Base-by-base conservation (phyloP, 352 stramenopile species). In the Pythium pyrilobum region DNA sequence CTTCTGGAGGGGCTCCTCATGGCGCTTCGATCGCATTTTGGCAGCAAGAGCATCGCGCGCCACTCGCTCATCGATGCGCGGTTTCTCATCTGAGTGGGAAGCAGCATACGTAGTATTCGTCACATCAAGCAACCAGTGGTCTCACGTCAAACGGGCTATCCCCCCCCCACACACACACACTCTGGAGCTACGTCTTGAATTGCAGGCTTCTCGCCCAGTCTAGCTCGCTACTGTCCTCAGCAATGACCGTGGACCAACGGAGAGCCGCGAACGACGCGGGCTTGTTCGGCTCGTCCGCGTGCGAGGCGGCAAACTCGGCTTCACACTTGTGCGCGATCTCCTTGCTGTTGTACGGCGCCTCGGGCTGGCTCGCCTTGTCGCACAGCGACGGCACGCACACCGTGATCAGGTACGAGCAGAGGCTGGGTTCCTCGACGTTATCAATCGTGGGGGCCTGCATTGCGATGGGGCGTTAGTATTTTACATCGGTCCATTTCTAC, bases 201-300 rank as follows among this genome's bases (percentile, higher is more conserved):
- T 89, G 64, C 70, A 92, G 74, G 44, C 65, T 72, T 29, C 76
- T 65, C 41, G 77, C 72, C 81, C 81, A 95, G n/a, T 85, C 78
- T 40, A 95, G 59, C 48, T 95, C 84, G 46, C 80, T 89, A 59
- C 80, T 92, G 55, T 92, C 84, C 47, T 92, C 84, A 2, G 80
- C 86, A 25, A 95, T 77, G 31, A 91, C 76, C 0, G 78, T 85
- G 21, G 80, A 74, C 84, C 84, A 95, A 21, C 77, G 74, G 42
- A 92, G 70, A 12, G 80, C 70, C 11, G 78, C 67, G 51, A 95
- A 95, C 10, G 72, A 69, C 16, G 76, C 56, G 1, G 76, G 80
- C 4, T 65, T 23, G 10, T 44, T 41, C 6, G 46, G 39, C 25
- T 67, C 57, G n/a, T 64, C 39, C 33, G 42, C 73, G 64, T 34